Percentiles rank a stretch among this genome's conserved stretches.
Conservation (phyloP, 257 asterid genomes). For the Solanum lycopersicoides region DNA sequence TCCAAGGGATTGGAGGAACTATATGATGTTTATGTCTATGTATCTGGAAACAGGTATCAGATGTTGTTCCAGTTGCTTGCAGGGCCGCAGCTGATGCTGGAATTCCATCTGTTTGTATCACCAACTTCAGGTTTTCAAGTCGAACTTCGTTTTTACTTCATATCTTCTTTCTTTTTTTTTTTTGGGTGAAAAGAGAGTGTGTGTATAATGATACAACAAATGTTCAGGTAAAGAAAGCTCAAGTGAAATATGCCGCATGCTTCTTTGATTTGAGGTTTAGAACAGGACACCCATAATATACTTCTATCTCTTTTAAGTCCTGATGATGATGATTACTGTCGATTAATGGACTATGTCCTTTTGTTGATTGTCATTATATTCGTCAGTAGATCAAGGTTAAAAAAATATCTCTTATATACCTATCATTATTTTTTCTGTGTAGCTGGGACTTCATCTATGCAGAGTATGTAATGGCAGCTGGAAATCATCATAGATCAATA, state of each 20-base stretch:
- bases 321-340: not conserved
- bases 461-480: conserved; percentile 97
- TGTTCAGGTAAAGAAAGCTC: not conserved
- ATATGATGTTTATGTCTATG: not conserved
- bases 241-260: not conserved
- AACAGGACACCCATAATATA: not conserved
- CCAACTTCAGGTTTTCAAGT: conserved; percentile 70
- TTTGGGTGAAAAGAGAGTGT: not conserved
- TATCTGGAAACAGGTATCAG: conserved; percentile 62
- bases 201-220: not conserved
- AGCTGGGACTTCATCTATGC: conserved; percentile 99
- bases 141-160: not conserved
- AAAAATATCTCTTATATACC: not conserved
- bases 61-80: conserved; percentile 98
- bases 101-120: conserved; percentile 83
- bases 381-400: not conserved
- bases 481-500: conserved; percentile 77
- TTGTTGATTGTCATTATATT: not conserved
- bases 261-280: not conserved
- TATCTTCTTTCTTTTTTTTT: not conserved
- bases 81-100: conserved; percentile 99
- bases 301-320: not conserved
- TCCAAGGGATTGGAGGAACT: not conserved
- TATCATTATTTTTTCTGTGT: conserved; percentile 11
- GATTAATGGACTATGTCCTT: not conserved